Evolutionary conservation across 495 filamentous ascomycete species (phyloP), one percentile per base, ranked within the genome.

Genomic region (Sabuloglossum arenarium): DNA sequence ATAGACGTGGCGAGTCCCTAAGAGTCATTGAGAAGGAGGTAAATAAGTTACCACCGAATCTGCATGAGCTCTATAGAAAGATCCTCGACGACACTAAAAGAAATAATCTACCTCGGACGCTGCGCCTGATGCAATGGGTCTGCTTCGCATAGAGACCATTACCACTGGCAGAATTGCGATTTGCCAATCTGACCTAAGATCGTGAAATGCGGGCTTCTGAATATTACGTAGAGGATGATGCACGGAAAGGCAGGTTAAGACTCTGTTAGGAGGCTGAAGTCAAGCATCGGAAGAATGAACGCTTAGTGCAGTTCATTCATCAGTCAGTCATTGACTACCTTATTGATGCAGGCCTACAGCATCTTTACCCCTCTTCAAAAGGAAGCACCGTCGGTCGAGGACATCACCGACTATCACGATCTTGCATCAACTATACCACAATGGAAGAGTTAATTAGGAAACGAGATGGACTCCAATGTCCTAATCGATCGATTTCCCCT

Each of bases 161-260:
- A 2, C 16, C 34, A 1, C 9, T 37, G 34, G 16, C 34, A 14
- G 34, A 37, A 14, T 14, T 37, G 12, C 34, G 34, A 6, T 37
- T 12, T 37, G 34, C 34, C 2, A 37, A n/a, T n/a, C n/a, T n/a
- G n/a, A n/a, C n/a, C n/a, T n/a, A n/a, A n/a, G n/a, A n/a, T n/a
- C 52, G 50, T 25, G 61, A 61, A 55, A 63, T 54, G 32, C 55
- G n/a, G 16, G 34, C 10, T 37, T 37, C 34, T 12, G 16, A 14
- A 14, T 6, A 37, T 37, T 37, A 12, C 11, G 34, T 37, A 14
- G 34, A 37, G 34, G 34, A 37, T 2, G 34, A 37, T 37, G 34
- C 34, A 37, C 16, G 34, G 34, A 37, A 14, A 37, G 34, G 12
- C 16, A 12, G 34, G 16, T 37, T 14, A 37, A 6, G 11, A 37